Conservation (phyloP, 176 grass and related monocot species). For the Olyra latifolia region DNA sequence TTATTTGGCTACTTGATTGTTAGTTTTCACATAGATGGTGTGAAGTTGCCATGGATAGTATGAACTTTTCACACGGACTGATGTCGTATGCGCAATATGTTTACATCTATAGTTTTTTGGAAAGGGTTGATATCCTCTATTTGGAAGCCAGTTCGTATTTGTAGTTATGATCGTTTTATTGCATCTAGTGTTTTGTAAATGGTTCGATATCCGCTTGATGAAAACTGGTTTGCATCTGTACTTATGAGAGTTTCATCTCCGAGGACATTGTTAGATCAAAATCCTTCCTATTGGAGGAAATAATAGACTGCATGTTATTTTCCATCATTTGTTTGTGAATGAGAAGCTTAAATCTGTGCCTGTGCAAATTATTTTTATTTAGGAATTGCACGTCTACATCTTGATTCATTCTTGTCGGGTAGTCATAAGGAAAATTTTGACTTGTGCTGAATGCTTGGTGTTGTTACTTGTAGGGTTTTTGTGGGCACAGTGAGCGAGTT, state of each 20-base stretch:
- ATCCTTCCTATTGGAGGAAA: not conserved
- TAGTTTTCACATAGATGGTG: not conserved
- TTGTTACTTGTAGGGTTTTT: slow-evolving; percentile 65
- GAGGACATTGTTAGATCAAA: not conserved
- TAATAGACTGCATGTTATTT: not conserved
- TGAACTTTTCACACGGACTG: not conserved
- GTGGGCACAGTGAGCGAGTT: slow-evolving; percentile 91
- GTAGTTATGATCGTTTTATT: no score
- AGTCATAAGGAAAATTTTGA: not conserved
- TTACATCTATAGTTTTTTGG: not conserved
- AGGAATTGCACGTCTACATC: not conserved
- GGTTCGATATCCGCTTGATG: no score
- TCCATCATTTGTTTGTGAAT: not conserved
- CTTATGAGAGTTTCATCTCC: not conserved
- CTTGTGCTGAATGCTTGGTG: not conserved
- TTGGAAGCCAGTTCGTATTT: no score
- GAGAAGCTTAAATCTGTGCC: not conserved
- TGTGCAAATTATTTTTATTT: not conserved
- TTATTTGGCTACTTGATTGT: not conserved
- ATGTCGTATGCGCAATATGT: not conserved
- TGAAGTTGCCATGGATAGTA: not conserved
- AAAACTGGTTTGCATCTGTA: not conserved
- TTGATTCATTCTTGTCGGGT: not conserved
- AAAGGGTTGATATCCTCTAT: no score
- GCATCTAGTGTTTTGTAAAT: no score